These are phyloP conservation scores for Musa schizocarpa DNA, from an alignment of 176 grass and related monocot species.

Conservation along the genomic window DNA sequence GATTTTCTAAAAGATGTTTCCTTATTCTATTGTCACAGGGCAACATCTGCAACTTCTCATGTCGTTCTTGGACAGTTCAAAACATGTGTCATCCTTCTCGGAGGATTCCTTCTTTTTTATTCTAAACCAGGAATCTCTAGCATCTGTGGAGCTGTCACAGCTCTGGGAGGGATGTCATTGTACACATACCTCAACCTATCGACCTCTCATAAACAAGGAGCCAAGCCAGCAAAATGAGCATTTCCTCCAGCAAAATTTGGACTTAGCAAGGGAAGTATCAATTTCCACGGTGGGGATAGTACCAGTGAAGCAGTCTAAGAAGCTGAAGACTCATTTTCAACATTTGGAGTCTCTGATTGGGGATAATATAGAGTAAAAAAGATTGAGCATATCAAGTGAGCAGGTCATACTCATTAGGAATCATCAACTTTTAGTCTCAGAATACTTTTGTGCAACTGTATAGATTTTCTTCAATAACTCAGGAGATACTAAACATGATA, in stretches of 20 bases:
- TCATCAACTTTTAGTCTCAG: no score
- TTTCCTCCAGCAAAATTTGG: background rate
- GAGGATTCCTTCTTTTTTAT: conserved; percentile 6
- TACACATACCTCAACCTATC: conserved; percentile 11
- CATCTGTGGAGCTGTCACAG: conserved; percentile 13
- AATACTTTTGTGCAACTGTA: no score
- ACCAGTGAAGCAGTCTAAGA: background rate
- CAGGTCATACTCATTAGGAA: no score
- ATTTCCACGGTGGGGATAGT: background rate
- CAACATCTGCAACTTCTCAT: conserved; percentile 14
- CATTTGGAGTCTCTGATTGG: no score
- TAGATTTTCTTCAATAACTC: no score
- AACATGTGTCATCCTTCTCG: conserved; percentile 15
- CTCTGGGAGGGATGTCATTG: conserved; percentile 18
- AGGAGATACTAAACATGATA: no score
- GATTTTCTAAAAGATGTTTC: background rate
- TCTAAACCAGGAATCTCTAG: conserved; percentile 3
- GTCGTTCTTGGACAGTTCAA: background rate
- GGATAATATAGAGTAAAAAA: no score
- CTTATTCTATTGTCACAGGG: conserved; percentile 2
- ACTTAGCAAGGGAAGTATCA: background rate
- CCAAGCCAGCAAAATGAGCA: background rate
- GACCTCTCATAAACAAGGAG: background rate
- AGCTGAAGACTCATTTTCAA: no score
- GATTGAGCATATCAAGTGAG: no score